These are phyloP conservation scores for Talaromyces atroroseus DNA, from an alignment of 2,329 filamentous ascomycete species.

Conservation along the genomic window DNA sequence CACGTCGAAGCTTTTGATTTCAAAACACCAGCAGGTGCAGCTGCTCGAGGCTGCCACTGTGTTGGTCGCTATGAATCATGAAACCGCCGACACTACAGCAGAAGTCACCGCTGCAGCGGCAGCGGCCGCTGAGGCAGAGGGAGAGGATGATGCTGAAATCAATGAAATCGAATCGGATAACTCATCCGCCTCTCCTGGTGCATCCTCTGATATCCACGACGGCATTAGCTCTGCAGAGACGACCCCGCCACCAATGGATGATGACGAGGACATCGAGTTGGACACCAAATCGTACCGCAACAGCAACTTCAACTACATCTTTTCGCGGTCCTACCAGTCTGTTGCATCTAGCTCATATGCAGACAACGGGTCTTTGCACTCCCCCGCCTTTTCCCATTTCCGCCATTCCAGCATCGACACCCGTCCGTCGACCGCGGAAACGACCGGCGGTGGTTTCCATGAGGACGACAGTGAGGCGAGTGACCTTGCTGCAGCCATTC, in stretches of 20 bases:
- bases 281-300: conserved; percentile 14
- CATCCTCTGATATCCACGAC: conserved; percentile 70
- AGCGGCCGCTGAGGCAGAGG: conserved; percentile 35
- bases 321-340: conserved; percentile 79
- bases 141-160: conserved; percentile 54
- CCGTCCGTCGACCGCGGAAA: conserved; percentile 73
- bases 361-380: conserved; percentile 46
- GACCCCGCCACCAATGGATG: conserved; percentile 76
- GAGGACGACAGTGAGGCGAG: conserved; percentile 82
- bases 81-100: conserved; percentile 59
- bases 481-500: conserved; percentile 83
- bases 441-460: conserved; percentile 56
- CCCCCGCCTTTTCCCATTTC: conserved; percentile 50
- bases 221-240: conserved; percentile 83
- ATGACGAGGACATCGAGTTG: conserved; percentile 55
- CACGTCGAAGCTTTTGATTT: conserved; percentile 96
- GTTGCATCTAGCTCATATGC: conserved; percentile 53
- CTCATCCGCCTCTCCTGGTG: conserved; percentile 74
- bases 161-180: conserved; percentile 69
- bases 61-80: conserved; percentile 78
- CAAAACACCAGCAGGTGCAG: conserved; percentile 98
- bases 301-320: conserved; percentile 49
- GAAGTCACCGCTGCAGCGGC: not conserved
- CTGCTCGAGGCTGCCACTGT: conserved; percentile 96
- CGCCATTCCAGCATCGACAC: conserved; percentile 70